Conservation (phyloP, 495 filamentous ascomycete species). For the Penicillium psychrofluorescens region DNA sequence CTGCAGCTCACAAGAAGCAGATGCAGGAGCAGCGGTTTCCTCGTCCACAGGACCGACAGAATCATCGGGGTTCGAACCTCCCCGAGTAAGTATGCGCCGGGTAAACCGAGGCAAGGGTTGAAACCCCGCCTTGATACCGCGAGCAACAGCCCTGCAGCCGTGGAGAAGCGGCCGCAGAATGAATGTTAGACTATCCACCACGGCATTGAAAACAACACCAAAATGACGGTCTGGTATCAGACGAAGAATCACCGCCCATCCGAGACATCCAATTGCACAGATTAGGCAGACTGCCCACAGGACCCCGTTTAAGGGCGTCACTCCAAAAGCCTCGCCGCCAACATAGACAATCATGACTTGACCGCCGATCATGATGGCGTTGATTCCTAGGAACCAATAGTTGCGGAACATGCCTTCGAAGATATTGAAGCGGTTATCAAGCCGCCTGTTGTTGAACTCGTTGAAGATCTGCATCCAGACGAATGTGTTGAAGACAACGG, state of each 20-base stretch:
- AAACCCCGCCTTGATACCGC: slow-evolving; percentile 9
- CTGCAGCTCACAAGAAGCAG: slow-evolving; percentile 1
- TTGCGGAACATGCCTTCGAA: slow-evolving; percentile 75
- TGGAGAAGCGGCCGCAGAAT: slow-evolving; percentile 24
- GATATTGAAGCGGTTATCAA: slow-evolving; percentile 87
- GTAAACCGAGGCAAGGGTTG: slow-evolving; percentile 17
- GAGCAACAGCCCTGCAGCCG: slow-evolving; percentile 10
- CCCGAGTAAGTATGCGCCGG: slow-evolving; percentile 8
- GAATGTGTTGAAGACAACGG: slow-evolving; percentile 87
- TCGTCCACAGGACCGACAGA: slow-evolving; percentile 3
- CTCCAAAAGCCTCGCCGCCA: slow-evolving; percentile 65
- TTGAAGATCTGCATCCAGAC: slow-evolving; percentile 98
- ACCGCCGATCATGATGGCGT: slow-evolving; percentile 67
- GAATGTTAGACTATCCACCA: slow-evolving; percentile 15
- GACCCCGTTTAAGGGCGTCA: slow-evolving; percentile 54
- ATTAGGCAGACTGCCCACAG: slow-evolving; percentile 76
- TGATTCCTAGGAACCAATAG: slow-evolving; percentile 79
- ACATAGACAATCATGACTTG: slow-evolving; percentile 79
- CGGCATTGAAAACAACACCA: slow-evolving; percentile 31
- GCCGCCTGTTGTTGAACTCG: slow-evolving; percentile 84
- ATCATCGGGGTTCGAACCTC: neutral
- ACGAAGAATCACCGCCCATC: slow-evolving; percentile 65
- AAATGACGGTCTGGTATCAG: slow-evolving; percentile 55
- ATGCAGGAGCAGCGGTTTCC: slow-evolving; percentile 1
- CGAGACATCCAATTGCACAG: slow-evolving; percentile 64